These are phyloP conservation scores for Ophiosphaerella herpotricha DNA, from an alignment of 2,329 filamentous ascomycete species.

Conservation along the genomic window DNA sequence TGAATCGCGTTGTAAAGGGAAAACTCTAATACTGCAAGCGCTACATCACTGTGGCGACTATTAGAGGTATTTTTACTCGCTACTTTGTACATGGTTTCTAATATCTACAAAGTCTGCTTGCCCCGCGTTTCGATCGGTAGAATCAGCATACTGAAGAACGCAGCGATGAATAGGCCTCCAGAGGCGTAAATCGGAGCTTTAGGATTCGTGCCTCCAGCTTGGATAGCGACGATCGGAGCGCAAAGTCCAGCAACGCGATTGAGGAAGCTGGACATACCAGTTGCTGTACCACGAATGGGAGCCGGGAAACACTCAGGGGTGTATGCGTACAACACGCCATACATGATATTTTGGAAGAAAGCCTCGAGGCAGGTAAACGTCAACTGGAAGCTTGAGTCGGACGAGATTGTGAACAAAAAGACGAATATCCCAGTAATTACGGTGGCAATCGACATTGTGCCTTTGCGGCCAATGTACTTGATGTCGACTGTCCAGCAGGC, in stretches of 20 bases:
- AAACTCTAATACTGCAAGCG: too few species aligned
- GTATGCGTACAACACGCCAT: conserved; percentile 76
- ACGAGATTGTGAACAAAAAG: conserved; percentile 67
- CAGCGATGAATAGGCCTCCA: conserved; percentile 50
- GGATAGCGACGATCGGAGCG: conserved; percentile 68
- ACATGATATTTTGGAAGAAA: conserved; percentile 64
- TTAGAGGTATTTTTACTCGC: too few species aligned
- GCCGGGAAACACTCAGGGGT: conserved; percentile 78
- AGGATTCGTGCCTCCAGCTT: conserved; percentile 46
- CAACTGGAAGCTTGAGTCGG: conserved; percentile 62
- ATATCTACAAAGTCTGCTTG: conserved; percentile 46
- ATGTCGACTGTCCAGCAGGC: conserved; percentile 74
- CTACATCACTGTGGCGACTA: too few species aligned
- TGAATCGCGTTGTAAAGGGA: too few species aligned
- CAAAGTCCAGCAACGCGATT: conserved; percentile 70
- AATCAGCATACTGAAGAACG: conserved; percentile 48
- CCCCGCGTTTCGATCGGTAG: conserved; percentile 52
- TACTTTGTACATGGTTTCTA: too few species aligned
- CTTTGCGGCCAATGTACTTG: conserved; percentile 73
- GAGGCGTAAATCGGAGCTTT: conserved; percentile 50
- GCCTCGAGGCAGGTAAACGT: conserved; percentile 70
- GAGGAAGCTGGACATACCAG: conserved; percentile 72
- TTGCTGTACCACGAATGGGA: conserved; percentile 71
- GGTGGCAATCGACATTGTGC: conserved; percentile 71
- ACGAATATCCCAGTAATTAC: conserved; percentile 70